phyloP scores from a whole-genome alignment of 768 basidiomycete genomes.

The Macrolepiota fuliginosa region DNA sequence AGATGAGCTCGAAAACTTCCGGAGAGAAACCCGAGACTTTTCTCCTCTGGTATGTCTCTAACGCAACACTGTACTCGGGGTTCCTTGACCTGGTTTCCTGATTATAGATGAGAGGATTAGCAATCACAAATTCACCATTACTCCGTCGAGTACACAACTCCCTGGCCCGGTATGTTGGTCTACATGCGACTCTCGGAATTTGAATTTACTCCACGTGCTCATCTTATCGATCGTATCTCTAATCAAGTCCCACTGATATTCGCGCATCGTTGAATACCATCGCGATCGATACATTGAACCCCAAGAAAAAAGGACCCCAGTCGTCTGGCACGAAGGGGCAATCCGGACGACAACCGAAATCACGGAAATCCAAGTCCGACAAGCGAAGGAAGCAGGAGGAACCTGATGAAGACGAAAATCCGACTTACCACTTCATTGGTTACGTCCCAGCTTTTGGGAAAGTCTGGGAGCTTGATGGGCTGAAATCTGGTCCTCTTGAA shows the following conservation, averaged over 20 bases:
- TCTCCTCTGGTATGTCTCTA: conserved; percentile 47
- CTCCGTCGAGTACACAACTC: conserved; percentile 58
- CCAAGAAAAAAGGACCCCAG: conserved; percentile 32
- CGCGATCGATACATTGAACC: conserved; percentile 42
- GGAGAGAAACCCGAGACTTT: conserved; percentile 51
- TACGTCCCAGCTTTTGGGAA: conserved; percentile 61
- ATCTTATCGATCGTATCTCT: conserved; percentile 9
- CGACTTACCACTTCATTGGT: conserved; percentile 63
- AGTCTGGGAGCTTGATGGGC: conserved; percentile 71
- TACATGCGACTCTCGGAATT: background rate
- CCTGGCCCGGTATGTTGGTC: conserved; percentile 48
- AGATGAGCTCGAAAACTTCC: conserved; percentile 39
- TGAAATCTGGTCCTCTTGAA: conserved; percentile 60
- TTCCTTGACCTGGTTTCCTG: background rate
- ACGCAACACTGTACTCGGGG: background rate
- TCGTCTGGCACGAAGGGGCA: background rate
- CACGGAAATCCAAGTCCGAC: conserved; percentile 8
- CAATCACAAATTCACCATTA: conserved; percentile 52
- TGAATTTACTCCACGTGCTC: background rate
- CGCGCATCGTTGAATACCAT: conserved; percentile 49
- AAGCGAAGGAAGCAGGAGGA: conserved; percentile 16
- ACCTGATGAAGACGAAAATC: conserved; percentile 34
- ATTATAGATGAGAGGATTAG: conserved; percentile 60
- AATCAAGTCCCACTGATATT: conserved; percentile 51
- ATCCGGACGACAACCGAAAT: background rate